A percentile compares a stretch with the other conserved stretches of the same genome.
Evolutionary conservation across 2,329 filamentous ascomycete genomes (phyloP).

Genomic region (Polytolypa hystricis): DNA sequence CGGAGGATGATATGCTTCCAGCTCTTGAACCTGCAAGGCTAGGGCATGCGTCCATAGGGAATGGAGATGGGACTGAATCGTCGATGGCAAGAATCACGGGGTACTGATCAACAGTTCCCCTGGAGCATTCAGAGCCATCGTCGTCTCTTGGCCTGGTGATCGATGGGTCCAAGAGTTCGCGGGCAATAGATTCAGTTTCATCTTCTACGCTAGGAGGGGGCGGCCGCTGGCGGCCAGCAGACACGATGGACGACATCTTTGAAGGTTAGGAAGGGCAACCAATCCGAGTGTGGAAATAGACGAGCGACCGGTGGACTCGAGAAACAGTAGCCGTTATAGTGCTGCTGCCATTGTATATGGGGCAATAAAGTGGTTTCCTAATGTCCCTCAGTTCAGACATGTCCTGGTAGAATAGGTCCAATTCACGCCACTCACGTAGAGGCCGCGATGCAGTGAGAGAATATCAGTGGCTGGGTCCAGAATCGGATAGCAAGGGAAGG

Average conservation of each 20-base stretch:
- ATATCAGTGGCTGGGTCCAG: too few species aligned
- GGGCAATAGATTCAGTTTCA: slow-evolving; percentile 30
- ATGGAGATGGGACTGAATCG: slow-evolving; percentile 11
- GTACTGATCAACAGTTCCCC: slow-evolving; percentile 35
- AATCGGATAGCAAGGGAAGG: too few species aligned
- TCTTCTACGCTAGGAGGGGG: slow-evolving; percentile 37
- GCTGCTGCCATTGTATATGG: too few species aligned
- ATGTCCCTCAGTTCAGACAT: slow-evolving; percentile 12
- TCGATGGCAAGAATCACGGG: slow-evolving; percentile 31
- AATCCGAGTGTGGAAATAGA: slow-evolving; percentile 3
- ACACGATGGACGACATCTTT: slow-evolving; percentile 16
- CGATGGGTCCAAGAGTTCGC: slow-evolving; percentile 26
- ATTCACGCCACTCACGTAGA: slow-evolving; percentile 10
- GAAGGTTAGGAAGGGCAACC: slow-evolving; percentile 5
- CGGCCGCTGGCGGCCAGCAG: slow-evolving; percentile 26
- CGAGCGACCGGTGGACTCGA: too few species aligned
- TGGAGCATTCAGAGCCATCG: slow-evolving; percentile 15
- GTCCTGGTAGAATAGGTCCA: slow-evolving; percentile 8
- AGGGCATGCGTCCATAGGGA: slow-evolving; percentile 8
- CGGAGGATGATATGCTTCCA: slow-evolving; percentile 18
- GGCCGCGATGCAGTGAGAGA: too few species aligned
- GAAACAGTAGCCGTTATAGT: too few species aligned
- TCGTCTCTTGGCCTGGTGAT: slow-evolving; percentile 11
- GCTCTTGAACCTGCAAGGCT: slow-evolving; percentile 8
- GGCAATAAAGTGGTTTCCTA: slow-evolving; percentile 10